These are phyloP conservation scores for Acephala macrosclerotiorum DNA, from an alignment of 2,329 filamentous ascomycete species.

Conservation along the genomic window DNA sequence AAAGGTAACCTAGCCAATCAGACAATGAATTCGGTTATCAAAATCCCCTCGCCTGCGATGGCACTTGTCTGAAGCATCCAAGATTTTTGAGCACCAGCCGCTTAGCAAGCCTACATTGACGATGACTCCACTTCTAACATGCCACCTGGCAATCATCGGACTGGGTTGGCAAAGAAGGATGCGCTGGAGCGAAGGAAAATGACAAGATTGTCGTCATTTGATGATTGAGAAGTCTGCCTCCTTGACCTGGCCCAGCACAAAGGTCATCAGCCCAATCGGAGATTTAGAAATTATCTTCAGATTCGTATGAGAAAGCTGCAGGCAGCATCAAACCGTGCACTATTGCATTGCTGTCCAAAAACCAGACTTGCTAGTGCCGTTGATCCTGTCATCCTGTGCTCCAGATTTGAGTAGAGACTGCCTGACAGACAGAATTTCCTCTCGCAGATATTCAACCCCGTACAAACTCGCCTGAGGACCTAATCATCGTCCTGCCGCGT, in stretches of 20 bases:
- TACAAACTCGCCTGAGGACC: too few species aligned
- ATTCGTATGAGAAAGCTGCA: not conserved
- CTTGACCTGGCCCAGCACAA: not conserved
- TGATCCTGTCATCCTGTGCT: not conserved
- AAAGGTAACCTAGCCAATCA: not conserved
- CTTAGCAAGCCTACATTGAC: not conserved
- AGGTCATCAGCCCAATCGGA: slow-evolving; percentile 12
- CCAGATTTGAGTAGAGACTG: too few species aligned
- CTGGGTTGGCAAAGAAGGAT: not conserved
- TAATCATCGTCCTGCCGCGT: too few species aligned
- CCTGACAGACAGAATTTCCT: too few species aligned
- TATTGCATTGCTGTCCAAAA: not conserved
- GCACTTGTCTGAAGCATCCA: not conserved
- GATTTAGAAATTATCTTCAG: not conserved
- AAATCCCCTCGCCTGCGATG: not conserved
- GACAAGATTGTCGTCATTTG: not conserved
- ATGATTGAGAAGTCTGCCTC: not conserved
- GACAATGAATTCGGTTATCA: not conserved
- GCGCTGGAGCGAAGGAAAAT: not conserved
- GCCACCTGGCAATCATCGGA: not conserved
- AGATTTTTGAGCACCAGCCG: not conserved
- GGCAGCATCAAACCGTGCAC: not conserved
- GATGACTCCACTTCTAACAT: not conserved
- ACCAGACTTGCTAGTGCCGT: not conserved
- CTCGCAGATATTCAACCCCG: too few species aligned